Base-by-base conservation (phyloP, 805 yeast genomes). In the Starmerella tilneyi region DNA sequence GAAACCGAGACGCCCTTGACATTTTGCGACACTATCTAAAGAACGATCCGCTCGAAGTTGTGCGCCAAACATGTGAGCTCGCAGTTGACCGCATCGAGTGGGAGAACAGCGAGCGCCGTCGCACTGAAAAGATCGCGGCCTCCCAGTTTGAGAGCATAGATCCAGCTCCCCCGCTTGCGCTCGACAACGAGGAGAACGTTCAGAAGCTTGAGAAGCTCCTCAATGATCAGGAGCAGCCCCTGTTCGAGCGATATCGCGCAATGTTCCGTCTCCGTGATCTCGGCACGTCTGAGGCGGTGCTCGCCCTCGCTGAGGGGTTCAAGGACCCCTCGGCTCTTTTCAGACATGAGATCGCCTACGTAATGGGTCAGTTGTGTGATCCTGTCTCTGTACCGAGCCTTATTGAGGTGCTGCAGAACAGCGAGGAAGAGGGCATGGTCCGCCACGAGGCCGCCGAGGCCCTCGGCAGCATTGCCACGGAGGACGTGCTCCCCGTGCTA, bases 401-500 rank as follows among this genome's bases (percentile, higher is more conserved):
- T 51, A 73, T 85, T 47, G 79, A 84, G 66, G 85, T 92, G 3
- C 73, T 94, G 56, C 78, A 78, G 56, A 76, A 84, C 63, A 75
- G 72, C 48, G 60, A 66, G 13, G 96, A 92, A 69, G 97, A 94
- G 43, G 94, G 94, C 52, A 92, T 92, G 99, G 98, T 94, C 27
- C 81, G 99, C 68, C 99, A 92, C 63, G 99, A 92, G 69, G 98
- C 97, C 47, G 98, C 97, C 21, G 99, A 92, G 68, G 98, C 98
- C 21, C 73, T 94, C 57, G 98, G 98, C 22, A 76, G 94, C 23
- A 92, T 92, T 62, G 97, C 96, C 22, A 84, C 96, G 9, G 95
- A 84, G 58, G 96, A 89, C 48, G 94, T 89, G 30, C 72, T 89
- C 53, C 96, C 96, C 13, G 81, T 92, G 28, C 75, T 94, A 59